Conservation (phyloP, 2,329 filamentous ascomycete genomes). For the Aureobasidium pullulans region DNA sequence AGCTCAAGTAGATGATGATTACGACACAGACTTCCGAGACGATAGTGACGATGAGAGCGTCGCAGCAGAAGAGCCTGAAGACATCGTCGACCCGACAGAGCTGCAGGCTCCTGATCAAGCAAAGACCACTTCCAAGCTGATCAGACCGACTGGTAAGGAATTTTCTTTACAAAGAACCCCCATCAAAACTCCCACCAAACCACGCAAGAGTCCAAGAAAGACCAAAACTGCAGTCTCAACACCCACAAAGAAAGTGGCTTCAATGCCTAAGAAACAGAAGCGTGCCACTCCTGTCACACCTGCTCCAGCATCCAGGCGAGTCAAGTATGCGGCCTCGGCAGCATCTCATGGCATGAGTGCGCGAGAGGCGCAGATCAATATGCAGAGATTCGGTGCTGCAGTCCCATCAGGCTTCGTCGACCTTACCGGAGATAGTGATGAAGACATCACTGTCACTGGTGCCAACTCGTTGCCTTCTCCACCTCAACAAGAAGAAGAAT, state of each 20-base stretch:
- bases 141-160: slow-evolving; percentile 14
- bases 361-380: not conserved
- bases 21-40: slow-evolving; percentile 45
- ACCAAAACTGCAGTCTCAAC: not conserved
- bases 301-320: not conserved
- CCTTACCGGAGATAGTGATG: slow-evolving; percentile 12
- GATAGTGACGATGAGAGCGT: slow-evolving; percentile 28
- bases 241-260: slow-evolving; percentile 8
- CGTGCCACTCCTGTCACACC: not conserved
- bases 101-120: slow-evolving; percentile 11
- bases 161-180: slow-evolving; percentile 3
- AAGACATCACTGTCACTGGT: not conserved
- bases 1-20: slow-evolving; percentile 31
- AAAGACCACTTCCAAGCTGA: slow-evolving; percentile 5
- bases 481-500: not conserved
- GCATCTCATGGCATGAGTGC: not conserved
- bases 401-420: not conserved
- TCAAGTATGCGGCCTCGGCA: not conserved
- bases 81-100: slow-evolving; percentile 15
- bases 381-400: not conserved
- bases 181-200: not conserved
- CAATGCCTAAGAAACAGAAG: slow-evolving; percentile 13
- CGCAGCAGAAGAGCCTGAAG: slow-evolving; percentile 24
- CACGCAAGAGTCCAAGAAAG: slow-evolving; percentile 8
- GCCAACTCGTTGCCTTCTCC: not conserved